Percentiles rank a stretch among this genome's conserved stretches.
phyloP scores from a whole-genome alignment of 371 early-diverging fungal genomes.

The Thermomucor indicae-seudaticae region DNA sequence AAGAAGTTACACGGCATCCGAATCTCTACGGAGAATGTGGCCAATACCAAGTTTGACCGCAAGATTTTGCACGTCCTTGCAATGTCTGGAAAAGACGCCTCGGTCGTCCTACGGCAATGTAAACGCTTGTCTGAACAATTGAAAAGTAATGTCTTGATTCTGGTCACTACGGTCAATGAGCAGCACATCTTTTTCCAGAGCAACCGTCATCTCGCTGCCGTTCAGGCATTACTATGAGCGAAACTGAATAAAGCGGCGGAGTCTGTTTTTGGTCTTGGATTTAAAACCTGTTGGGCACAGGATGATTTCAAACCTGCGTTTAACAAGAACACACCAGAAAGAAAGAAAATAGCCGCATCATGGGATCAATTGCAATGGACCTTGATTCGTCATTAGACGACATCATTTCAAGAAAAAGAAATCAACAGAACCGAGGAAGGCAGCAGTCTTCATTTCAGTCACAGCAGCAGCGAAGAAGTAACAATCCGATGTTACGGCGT shows the following conservation, averaged over 20 bases:
- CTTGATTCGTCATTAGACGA: background rate
- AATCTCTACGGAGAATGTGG: slow-evolving; percentile 29
- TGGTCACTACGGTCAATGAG: slow-evolving; percentile 19
- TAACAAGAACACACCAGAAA: too few relatives aligned
- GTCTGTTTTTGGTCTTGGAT: too few relatives aligned
- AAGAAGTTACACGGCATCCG: slow-evolving; percentile 43
- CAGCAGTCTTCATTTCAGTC: too few relatives aligned
- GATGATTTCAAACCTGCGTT: too few relatives aligned
- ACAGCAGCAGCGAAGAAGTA: background rate
- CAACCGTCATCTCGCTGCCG: background rate
- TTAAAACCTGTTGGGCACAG: too few relatives aligned
- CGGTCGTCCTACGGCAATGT: slow-evolving; percentile 7
- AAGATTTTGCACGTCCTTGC: slow-evolving; percentile 56
- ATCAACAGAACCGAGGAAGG: background rate
- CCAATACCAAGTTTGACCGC: slow-evolving; percentile 33
- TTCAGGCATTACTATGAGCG: too few relatives aligned
- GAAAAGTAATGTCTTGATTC: slow-evolving; percentile 12
- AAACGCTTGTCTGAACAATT: slow-evolving; percentile 1
- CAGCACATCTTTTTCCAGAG: background rate
- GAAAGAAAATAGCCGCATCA: too few relatives aligned
- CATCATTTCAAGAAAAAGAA: background rate
- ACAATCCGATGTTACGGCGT: background rate
- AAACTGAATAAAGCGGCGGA: too few relatives aligned
- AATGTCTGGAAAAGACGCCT: slow-evolving; percentile 31
- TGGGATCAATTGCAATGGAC: too few relatives aligned